Evolutionary conservation across 441 rosid species (phyloP).

Genomic region (Populus hybrid): DNA sequence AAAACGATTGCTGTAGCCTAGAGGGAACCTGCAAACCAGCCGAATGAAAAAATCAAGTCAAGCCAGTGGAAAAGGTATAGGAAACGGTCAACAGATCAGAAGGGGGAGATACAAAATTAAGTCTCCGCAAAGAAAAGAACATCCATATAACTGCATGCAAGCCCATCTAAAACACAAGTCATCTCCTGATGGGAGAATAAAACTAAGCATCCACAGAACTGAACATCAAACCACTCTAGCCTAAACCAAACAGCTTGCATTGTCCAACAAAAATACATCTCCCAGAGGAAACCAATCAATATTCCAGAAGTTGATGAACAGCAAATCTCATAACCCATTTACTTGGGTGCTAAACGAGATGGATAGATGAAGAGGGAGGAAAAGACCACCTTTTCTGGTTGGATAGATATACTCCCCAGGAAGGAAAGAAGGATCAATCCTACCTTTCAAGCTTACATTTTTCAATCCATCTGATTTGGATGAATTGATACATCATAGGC

Average conservation of each 20-base stretch:
- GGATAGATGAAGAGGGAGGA: not conserved
- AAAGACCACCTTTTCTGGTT: not conserved
- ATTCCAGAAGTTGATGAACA: not conserved
- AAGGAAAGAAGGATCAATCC: not conserved
- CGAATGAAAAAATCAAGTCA: not conserved
- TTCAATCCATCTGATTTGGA: not conserved
- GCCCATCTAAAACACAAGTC: not conserved
- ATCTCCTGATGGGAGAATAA: not conserved
- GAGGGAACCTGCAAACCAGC: conserved; percentile 55
- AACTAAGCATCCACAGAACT: too few species aligned
- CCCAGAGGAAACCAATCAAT: not conserved
- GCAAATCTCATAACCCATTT: not conserved
- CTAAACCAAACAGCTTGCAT: not conserved
- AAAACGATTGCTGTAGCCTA: conserved; percentile 45
- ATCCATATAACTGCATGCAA: not conserved
- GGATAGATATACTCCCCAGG: not conserved
- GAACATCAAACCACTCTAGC: not conserved
- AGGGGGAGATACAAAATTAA: not conserved
- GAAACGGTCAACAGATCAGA: not conserved
- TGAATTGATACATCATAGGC: not conserved
- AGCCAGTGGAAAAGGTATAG: not conserved
- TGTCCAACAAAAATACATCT: not conserved
- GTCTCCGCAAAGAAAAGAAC: not conserved
- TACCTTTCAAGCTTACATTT: not conserved
- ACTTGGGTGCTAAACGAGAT: not conserved